Conservation (phyloP, 1,284 basidiomycete genomes). For the Cutaneotrichosporon arboriforme region DNA sequence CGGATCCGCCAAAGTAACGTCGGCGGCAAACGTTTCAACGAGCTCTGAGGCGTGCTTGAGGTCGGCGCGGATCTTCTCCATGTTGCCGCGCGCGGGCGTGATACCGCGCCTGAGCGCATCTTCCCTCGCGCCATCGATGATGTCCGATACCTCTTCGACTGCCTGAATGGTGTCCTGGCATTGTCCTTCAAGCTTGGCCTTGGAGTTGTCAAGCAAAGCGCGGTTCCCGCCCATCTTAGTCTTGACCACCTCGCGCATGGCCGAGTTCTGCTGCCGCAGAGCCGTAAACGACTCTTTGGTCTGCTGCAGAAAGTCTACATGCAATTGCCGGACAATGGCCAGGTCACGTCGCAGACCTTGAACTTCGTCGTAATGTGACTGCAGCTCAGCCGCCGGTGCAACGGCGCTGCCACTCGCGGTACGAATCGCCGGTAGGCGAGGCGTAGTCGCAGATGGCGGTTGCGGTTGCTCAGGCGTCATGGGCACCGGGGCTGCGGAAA, state of each 20-base stretch:
- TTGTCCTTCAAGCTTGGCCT: conserved; percentile 77
- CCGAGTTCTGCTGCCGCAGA: conserved; percentile 74
- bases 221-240: conserved; percentile 79
- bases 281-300: conserved; percentile 77
- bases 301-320: conserved; percentile 83
- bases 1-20: conserved; percentile 84
- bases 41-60: conserved; percentile 65
- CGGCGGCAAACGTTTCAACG: conserved; percentile 71
- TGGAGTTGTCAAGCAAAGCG: conserved; percentile 84
- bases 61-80: conserved; percentile 70
- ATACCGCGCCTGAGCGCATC: conserved; percentile 87
- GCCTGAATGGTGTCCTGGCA: conserved; percentile 86
- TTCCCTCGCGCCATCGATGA: conserved; percentile 81
- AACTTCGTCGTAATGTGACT: conserved; percentile 88
- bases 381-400: conserved; percentile 60
- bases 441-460: not conserved
- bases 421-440: not conserved
- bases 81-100: conserved; percentile 68
- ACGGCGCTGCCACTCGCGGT: conserved; percentile 2
- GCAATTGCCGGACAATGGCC: conserved; percentile 87
- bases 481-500: not conserved
- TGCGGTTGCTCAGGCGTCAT: conserved; percentile 19
- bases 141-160: conserved; percentile 90
- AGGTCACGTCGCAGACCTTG: conserved; percentile 88
- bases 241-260: conserved; percentile 77